phyloP scores from a whole-genome alignment of 75 land plant genomes.

The Cupressus sempervirens region DNA sequence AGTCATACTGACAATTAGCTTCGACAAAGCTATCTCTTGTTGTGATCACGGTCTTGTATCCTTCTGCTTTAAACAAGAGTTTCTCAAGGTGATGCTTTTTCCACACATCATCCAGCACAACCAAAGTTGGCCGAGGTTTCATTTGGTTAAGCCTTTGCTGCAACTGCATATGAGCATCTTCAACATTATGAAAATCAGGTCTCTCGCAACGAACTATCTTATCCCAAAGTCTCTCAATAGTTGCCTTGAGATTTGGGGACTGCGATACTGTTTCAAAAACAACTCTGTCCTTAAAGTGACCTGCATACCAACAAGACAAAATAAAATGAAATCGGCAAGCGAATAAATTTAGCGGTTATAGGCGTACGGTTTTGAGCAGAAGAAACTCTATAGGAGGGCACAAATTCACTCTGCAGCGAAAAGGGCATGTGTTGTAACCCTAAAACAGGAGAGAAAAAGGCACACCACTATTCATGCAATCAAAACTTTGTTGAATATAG shows the following conservation, averaged over 20 bases:
- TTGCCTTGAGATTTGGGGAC: conserved; percentile 27
- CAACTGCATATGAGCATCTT: conserved; percentile 8
- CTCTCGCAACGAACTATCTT: not conserved
- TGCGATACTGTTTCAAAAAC: conserved; percentile 57
- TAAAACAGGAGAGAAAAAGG: not conserved
- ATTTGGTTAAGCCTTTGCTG: not conserved
- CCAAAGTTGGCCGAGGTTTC: conserved; percentile 9
- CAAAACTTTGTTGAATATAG: not conserved
- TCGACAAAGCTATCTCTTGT: conserved; percentile 30
- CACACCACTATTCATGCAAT: not conserved
- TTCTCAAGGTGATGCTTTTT: conserved; percentile 32
- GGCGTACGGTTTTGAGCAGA: not conserved
- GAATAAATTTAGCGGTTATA: not conserved
- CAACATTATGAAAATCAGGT: not conserved
- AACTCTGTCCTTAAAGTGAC: conserved; percentile 32
- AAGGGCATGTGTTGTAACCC: not conserved
- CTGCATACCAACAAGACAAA: conserved; percentile 20
- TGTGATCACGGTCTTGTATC: conserved; percentile 42
- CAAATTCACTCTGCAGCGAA: not conserved
- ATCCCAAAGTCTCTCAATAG: conserved; percentile 27
- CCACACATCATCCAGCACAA: conserved; percentile 68
- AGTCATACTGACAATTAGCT: conserved; percentile 22
- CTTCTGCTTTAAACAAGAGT: conserved; percentile 24
- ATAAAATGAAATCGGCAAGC: not conserved
- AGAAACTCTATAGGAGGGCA: not conserved